These are phyloP conservation scores for Triticum dicoccoides DNA, from an alignment of 176 grass and related monocot species.

Conservation along the genomic window DNA sequence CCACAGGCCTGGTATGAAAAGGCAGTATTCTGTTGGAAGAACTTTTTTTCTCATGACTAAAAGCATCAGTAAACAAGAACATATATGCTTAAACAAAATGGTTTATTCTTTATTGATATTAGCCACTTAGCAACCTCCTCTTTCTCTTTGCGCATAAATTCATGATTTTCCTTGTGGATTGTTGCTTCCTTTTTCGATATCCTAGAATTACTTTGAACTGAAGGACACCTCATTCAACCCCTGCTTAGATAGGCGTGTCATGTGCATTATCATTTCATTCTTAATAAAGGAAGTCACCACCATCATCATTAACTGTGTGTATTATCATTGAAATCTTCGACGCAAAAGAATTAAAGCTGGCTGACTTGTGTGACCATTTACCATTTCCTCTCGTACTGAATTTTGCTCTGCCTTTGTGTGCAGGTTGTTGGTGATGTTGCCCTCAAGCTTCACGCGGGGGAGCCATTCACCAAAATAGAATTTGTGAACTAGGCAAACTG, in stretches of 20 bases:
- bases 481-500: constrained; percentile 54
- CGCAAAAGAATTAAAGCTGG: not conserved
- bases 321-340: too few relatives aligned
- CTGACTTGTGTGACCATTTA: not conserved
- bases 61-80: too few relatives aligned
- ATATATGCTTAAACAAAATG: too few relatives aligned
- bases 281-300: too few relatives aligned
- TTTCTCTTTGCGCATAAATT: not conserved
- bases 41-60: too few relatives aligned
- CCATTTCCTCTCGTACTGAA: not conserved
- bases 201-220: not conserved
- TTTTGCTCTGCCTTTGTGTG: not conserved
- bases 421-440: constrained; percentile 80
- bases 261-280: too few relatives aligned
- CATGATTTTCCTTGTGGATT: not conserved
- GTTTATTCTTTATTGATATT: not conserved
- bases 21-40: too few relatives aligned
- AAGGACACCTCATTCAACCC: not conserved
- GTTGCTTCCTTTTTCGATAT: not conserved
- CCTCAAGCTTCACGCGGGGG: constrained; percentile 67
- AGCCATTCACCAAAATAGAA: constrained; percentile 60
- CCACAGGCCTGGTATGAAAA: not conserved
- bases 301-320: too few relatives aligned
- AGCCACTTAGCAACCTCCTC: not conserved
- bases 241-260: not conserved